Evolutionary conservation across 2,329 filamentous ascomycete genomes (phyloP).

Genomic region (Xylariaceae sp.): DNA sequence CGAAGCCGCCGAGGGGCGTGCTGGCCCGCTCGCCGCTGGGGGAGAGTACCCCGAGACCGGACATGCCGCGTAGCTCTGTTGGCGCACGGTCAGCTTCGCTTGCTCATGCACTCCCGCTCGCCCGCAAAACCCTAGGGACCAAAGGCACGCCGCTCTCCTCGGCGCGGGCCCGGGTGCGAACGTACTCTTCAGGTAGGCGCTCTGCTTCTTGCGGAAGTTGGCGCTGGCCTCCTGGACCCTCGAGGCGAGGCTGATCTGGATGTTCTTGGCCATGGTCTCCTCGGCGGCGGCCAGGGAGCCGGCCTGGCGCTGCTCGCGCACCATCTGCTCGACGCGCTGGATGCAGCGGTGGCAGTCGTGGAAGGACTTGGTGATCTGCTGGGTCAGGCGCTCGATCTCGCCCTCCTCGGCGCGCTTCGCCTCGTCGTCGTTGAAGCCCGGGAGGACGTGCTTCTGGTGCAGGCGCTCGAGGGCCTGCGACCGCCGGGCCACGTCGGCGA

Average conservation of each 20-base stretch:
- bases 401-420: constrained; percentile 79
- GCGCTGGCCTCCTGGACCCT: constrained; percentile 89
- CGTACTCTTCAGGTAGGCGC: constrained; percentile 86
- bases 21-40: constrained; percentile 43
- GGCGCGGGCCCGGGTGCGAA: too few species aligned
- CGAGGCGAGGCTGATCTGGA: constrained; percentile 83
- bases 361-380: constrained; percentile 81
- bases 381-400: constrained; percentile 84
- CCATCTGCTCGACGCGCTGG: constrained; percentile 79
- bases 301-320: constrained; percentile 67
- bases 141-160: too few species aligned
- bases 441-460: constrained; percentile 94
- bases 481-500: constrained; percentile 74
- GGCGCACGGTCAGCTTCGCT: constrained; percentile 16
- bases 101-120: too few species aligned
- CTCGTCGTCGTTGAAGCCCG: constrained; percentile 93
- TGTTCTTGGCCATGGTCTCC: constrained; percentile 92
- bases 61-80: constrained; percentile 66
- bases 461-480: constrained; percentile 81
- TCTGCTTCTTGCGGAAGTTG: constrained; percentile 93
- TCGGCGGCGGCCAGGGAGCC: constrained; percentile 73
- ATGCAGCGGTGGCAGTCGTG: constrained; percentile 87
- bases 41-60: constrained; percentile 47
- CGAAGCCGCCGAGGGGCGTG: constrained; percentile 35
- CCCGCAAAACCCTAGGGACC: too few species aligned